Conservation (phyloP, 192 early-diverging fungal genomes). For the Backusella psychrophila region DNA sequence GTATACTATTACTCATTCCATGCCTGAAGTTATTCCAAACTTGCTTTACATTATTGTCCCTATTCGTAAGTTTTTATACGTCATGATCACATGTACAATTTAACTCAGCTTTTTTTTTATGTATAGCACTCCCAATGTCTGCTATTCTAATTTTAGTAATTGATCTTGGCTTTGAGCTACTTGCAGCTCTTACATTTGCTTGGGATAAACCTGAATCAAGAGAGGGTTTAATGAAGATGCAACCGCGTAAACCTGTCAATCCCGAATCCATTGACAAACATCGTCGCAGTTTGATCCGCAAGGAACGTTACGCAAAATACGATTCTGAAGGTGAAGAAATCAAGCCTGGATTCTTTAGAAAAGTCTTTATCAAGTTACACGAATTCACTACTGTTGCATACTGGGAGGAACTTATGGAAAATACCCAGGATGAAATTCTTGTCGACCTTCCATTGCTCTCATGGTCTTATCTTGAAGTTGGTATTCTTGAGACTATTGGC, state of each 20-base stretch:
- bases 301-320: conserved; percentile 38
- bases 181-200: conserved; percentile 83
- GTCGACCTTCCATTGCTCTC: conserved; percentile 79
- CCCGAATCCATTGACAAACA: conserved; percentile 68
- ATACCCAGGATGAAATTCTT: conserved; percentile 79
- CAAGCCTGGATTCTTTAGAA: conserved; percentile 23
- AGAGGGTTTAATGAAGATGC: conserved; percentile 81
- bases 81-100: not conserved
- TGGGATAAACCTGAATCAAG: conserved; percentile 86
- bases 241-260: conserved; percentile 89
- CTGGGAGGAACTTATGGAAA: conserved; percentile 66
- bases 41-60: conserved; percentile 86
- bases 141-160: conserved; percentile 87
- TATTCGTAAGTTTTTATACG: conserved; percentile 43
- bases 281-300: conserved; percentile 52
- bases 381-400: conserved; percentile 52
- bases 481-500: conserved; percentile 75
- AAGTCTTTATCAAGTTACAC: conserved; percentile 27
- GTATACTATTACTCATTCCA: conserved; percentile 91
- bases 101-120: not conserved
- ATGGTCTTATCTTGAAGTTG: conserved; percentile 88
- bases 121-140: conserved; percentile 60
- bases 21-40: conserved; percentile 86
- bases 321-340: conserved; percentile 51
- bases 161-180: conserved; percentile 94